These are phyloP conservation scores for Rasamsonia emersonii DNA, from an alignment of 2,329 filamentous ascomycete species.

Conservation along the genomic window DNA sequence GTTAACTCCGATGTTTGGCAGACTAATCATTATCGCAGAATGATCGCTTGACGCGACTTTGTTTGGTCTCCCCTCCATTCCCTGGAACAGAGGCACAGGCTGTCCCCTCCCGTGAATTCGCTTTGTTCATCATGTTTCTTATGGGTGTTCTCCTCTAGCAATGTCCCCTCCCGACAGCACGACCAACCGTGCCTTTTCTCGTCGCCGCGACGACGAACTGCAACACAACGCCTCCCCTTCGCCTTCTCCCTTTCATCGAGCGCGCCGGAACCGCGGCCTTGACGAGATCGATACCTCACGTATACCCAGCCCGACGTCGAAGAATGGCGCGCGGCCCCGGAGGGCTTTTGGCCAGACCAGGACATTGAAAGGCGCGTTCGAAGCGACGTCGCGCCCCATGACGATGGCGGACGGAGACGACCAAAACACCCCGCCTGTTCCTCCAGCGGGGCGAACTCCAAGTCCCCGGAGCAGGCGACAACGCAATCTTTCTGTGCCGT, in stretches of 20 bases:
- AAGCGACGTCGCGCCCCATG: slow-evolving; percentile 21
- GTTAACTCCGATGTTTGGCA: no score
- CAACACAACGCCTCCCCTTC: slow-evolving; percentile 12
- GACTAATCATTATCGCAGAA: no score
- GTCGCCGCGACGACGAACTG: slow-evolving; percentile 20
- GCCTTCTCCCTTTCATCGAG: slow-evolving; percentile 24
- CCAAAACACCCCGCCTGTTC: slow-evolving; percentile 5
- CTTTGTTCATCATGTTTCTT: no score
- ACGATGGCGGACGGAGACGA: slow-evolving; percentile 19
- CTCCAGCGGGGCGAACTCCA: slow-evolving; percentile 15
- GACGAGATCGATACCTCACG: slow-evolving; percentile 20
- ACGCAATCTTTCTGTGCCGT: slow-evolving; percentile 16
- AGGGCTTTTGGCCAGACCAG: slow-evolving; percentile 27
- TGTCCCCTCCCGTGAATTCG: no score
- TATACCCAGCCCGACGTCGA: slow-evolving; percentile 19
- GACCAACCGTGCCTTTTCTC: slow-evolving; percentile 17
- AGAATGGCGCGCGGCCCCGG: slow-evolving; percentile 21
- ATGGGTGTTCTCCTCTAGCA: slow-evolving; percentile 11
- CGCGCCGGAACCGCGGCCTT: slow-evolving; percentile 15
- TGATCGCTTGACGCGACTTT: no score
- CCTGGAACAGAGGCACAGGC: no score
- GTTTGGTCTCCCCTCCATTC: no score
- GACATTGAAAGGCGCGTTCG: slow-evolving; percentile 32
- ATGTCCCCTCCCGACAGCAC: slow-evolving; percentile 28
- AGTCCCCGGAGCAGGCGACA: slow-evolving; percentile 22